Evolutionary conservation across 345 rosid genomes (phyloP), one percentile per base, ranked within the genome.

Genomic region (Corchorus olitorius): DNA sequence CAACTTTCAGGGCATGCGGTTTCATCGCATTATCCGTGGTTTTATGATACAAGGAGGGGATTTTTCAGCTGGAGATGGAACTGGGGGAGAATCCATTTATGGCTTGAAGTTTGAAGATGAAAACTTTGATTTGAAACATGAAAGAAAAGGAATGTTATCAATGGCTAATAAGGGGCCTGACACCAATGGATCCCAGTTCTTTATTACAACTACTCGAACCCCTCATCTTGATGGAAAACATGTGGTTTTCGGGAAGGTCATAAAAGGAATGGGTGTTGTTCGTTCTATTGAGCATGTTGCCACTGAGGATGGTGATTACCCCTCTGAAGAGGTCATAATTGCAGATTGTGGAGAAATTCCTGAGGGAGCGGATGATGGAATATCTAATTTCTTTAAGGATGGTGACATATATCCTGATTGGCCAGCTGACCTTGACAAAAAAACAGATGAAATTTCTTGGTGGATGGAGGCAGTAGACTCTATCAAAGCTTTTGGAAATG

Each of bases 41-140:
- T 93, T 91, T 80, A 90, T 92, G 97, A 84, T 89, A 49, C 98
- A 93, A 86, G 97, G 98, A 53, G 99, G 98, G 79, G 99, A 96
- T 59, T 88, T 93, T 50, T 91, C 98, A 53, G 93, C 97, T 0
- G 91, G 93, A 16, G 85, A 93, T 86, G 98, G 99, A 11, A 92
- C 92, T 37, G 97, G 98, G 13, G 99, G 97, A 74, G 98, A 96
- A 83, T 92, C 97, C 2, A 90, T 96, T 48, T 91, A 93, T 54
- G 98, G 97, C 2, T 82, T 83, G 84, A 93, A 93, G 49, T 96
- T 93, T 77, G 94, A 93, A 53, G 97, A 96, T 81, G 99, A 96
- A 82, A 93, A 92, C 64, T 93, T 93, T 71, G 91, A 88, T 2
- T 9, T 91, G 71, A 96, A 96, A 72, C 99, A 96, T 78, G 99